These are phyloP conservation scores for Boletus bicolor DNA, from an alignment of 768 basidiomycete species.

Conservation along the genomic window DNA sequence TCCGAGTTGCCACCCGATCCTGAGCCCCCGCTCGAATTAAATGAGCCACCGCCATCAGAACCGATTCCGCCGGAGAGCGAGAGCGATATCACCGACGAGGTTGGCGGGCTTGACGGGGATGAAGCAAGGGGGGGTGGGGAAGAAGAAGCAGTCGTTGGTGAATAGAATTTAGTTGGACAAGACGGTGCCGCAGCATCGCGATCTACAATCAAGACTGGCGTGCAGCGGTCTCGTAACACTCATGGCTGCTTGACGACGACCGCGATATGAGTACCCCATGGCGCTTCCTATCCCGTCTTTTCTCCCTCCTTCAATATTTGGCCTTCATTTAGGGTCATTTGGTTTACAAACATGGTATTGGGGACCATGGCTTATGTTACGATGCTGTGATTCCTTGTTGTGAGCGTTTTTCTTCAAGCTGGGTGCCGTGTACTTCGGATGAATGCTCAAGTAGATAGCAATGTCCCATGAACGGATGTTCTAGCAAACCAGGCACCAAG, in stretches of 20 bases:
- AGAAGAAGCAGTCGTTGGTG: constrained; percentile 11
- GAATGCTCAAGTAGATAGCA: too few relatives aligned
- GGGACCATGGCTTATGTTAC: not conserved
- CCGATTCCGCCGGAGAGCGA: constrained; percentile 33
- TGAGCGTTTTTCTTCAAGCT: not conserved
- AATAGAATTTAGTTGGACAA: constrained; percentile 1
- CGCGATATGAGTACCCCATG: not conserved
- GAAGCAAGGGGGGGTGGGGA: constrained; percentile 15
- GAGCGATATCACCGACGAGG: constrained; percentile 36
- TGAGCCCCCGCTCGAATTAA: constrained; percentile 24
- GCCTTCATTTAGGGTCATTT: not conserved
- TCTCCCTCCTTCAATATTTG: constrained; percentile 5
- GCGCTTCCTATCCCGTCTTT: constrained; percentile 18
- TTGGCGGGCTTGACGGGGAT: constrained; percentile 17
- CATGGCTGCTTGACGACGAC: constrained; percentile 16
- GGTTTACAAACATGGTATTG: not conserved
- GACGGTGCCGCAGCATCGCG: constrained; percentile 23
- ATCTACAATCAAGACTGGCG: constrained; percentile 1
- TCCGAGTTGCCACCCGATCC: not conserved
- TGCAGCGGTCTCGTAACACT: not conserved
- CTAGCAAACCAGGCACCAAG: not conserved
- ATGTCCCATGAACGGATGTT: not conserved
- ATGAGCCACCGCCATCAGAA: constrained; percentile 31
- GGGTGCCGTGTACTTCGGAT: not conserved
- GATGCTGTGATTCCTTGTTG: not conserved